These are phyloP conservation scores for Immersiporthe knoxdaviesiana DNA, from an alignment of 2,329 filamentous ascomycete genomes.

Conservation along the genomic window DNA sequence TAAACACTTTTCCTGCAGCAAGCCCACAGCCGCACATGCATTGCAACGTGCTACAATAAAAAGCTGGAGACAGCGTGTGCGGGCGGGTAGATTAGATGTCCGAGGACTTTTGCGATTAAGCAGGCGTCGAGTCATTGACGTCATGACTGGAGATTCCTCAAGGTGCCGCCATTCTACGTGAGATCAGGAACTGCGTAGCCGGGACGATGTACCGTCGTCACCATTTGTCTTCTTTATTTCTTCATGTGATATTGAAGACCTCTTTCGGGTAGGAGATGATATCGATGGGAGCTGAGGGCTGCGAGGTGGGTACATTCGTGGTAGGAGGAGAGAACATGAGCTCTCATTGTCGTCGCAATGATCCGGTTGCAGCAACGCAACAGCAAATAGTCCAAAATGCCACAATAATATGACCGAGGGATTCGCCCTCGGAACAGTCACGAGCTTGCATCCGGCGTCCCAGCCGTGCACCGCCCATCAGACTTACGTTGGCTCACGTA, in stretches of 20 bases:
- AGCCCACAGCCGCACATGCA: not conserved
- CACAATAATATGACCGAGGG: not conserved
- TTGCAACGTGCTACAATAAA: not conserved
- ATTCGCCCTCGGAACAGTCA: not conserved
- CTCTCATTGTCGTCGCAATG: not conserved
- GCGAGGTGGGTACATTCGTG: not conserved
- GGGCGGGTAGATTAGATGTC: not conserved
- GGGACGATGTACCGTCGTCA: not conserved
- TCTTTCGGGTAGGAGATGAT: not conserved
- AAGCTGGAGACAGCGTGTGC: not conserved
- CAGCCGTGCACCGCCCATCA: no score
- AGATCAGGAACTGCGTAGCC: not conserved
- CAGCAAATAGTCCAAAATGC: not conserved
- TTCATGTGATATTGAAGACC: not conserved
- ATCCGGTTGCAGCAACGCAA: not conserved
- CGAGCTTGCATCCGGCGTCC: not conserved
- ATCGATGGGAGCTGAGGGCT: not conserved
- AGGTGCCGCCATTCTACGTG: not conserved
- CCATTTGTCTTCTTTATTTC: not conserved
- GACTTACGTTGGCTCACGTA: not conserved
- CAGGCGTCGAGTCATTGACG: slow-evolving; percentile 15
- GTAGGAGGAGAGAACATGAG: not conserved
- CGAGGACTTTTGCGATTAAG: not conserved
- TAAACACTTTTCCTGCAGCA: not conserved
- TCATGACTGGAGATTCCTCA: not conserved